Percentiles rank a stretch among this genome's conserved stretches.
Conservation (phyloP, 2,329 filamentous ascomycete genomes). For the Alternaria triticimaculans region DNA sequence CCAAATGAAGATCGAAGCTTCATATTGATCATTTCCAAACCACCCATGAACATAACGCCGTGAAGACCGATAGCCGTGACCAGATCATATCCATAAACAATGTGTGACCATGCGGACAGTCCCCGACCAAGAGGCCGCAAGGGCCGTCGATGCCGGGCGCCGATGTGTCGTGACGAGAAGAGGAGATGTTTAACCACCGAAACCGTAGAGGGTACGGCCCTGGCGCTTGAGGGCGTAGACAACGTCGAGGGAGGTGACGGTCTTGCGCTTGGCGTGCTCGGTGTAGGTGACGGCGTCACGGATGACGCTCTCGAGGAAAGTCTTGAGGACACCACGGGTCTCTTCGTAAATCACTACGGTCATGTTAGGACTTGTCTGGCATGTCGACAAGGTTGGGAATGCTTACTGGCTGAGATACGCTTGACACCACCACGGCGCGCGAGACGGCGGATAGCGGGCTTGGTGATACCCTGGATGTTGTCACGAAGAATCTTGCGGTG, state of each 20-base stretch:
- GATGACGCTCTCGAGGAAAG: constrained; percentile 78
- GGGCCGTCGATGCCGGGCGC: constrained; percentile 13
- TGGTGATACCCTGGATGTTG: constrained; percentile 64
- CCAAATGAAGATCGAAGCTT: constrained; percentile 24
- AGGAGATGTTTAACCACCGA: constrained; percentile 74
- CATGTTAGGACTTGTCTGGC: constrained; percentile 30
- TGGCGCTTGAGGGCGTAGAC: constrained; percentile 70
- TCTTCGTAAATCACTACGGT: constrained; percentile 75
- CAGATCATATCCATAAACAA: constrained; percentile 36
- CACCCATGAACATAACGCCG: constrained; percentile 40
- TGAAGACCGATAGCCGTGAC: constrained; percentile 38
- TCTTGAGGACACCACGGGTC: constrained; percentile 78
- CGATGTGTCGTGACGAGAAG: constrained; percentile 21
- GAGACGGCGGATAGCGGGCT: constrained; percentile 62
- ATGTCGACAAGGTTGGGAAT: not conserved
- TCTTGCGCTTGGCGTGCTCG: constrained; percentile 83
- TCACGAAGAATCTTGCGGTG: constrained; percentile 63
- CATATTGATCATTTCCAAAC: constrained; percentile 36
- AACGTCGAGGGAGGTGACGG: constrained; percentile 71
- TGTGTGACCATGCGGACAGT: constrained; percentile 27
- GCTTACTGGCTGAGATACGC: constrained; percentile 60
- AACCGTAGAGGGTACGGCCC: constrained; percentile 80
- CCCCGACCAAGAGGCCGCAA: constrained; percentile 18
- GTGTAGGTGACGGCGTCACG: constrained; percentile 80
- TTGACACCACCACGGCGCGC: constrained; percentile 62